Percentiles rank a stretch among this genome's conserved stretches.
phyloP scores from a whole-genome alignment of 1,139 yeast species.

The Zygosaccharomyces pseudobailii region DNA sequence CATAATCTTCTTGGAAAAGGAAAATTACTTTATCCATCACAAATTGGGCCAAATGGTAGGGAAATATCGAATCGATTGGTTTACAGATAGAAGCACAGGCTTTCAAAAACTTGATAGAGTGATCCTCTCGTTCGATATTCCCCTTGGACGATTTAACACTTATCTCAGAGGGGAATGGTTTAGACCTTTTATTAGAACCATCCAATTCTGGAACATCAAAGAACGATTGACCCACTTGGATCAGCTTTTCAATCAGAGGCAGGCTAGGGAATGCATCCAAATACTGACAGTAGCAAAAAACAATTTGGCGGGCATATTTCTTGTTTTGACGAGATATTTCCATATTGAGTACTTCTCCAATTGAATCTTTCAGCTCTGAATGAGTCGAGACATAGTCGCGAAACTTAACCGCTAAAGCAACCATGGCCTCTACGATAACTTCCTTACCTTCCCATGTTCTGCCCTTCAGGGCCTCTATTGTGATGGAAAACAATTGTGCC shows the following conservation, averaged over 20 bases:
- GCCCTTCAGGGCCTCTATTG: constrained; percentile 65
- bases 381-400: constrained; percentile 32
- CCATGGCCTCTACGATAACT: constrained; percentile 62
- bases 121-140: constrained; percentile 40
- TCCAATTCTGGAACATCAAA: constrained; percentile 10
- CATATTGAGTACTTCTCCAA: constrained; percentile 44
- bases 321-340: constrained; percentile 70
- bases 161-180: constrained; percentile 22
- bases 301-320: constrained; percentile 53
- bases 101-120: constrained; percentile 34
- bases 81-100: constrained; percentile 27
- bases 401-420: constrained; percentile 50
- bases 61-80: constrained; percentile 15
- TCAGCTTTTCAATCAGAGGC: constrained; percentile 34
- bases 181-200: constrained; percentile 18
- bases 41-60: constrained; percentile 19
- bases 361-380: constrained; percentile 32
- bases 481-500: constrained; percentile 45
- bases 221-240: constrained; percentile 29
- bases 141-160: constrained; percentile 35
- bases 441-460: constrained; percentile 91
- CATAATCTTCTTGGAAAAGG: constrained; percentile 34
- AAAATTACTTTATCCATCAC: constrained; percentile 20
- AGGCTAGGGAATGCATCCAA: constrained; percentile 42
- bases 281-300: constrained; percentile 49